Evolutionary conservation across 2,329 filamentous ascomycete species (phyloP), one percentile per base, ranked within the genome.

Genomic region (Torrubiellomyces zombiae): DNA sequence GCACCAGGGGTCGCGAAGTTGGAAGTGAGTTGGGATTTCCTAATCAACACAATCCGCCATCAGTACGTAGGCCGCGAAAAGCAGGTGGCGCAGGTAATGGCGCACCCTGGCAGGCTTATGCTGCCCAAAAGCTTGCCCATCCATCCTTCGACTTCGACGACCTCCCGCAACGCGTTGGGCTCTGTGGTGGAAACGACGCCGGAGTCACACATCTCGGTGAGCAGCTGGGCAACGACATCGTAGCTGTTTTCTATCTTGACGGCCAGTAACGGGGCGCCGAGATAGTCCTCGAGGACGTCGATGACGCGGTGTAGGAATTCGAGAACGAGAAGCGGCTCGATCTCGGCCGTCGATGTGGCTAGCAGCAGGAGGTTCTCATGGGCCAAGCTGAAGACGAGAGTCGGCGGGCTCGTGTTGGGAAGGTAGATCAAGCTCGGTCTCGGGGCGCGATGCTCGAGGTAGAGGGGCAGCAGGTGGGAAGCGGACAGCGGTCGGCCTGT

Each of bases 181-280:
- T 98, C 89, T 1, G 86, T 94, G 28, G 82, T 92, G 42, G 68
- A 78, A 18, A 94, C 66, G n/a, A 74, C 67, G 10, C 89, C 89
- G 20, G 75, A 81, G 59, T 98, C 89, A 47, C 89, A 94, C 78
- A 98, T 92, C 54, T 98, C 89, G 32, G 75, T 81, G 30, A 95
- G 62, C 14, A 98, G 57, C 54, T 98, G 89, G 11, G 85, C 85
- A 17, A 91, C 78, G 15, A 95, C 75, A 67, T 95, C 81, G 53
- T 95, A 95, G 50, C 72, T 83, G 37, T 62, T 67, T 51, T 94
- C 83, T 35, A 98, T 76, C 57, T 89, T 93, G 44, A 67, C 68
- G 12, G 83, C 75, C 29, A 94, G 58, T 24, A 98, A 55, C 9
- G 89, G 89, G 22, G 81, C 74, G 30, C 86, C 85, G 6, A 98